Conservation (phyloP, 495 filamentous ascomycete species). For the Tuber microsphaerosporum region DNA sequence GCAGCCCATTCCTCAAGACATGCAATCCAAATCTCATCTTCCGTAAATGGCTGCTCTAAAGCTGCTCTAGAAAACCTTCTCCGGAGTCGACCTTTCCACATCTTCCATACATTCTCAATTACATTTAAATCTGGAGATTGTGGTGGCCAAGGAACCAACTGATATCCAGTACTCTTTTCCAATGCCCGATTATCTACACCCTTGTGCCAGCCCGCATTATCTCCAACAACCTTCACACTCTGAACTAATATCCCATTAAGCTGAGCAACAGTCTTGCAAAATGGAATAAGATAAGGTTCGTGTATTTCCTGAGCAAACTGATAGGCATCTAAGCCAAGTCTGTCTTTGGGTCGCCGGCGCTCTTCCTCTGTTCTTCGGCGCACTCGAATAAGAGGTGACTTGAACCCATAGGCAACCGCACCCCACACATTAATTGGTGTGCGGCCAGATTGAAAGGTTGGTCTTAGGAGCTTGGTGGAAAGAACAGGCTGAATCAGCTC, state of each 20-base stretch:
- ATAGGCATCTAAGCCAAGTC: neutral
- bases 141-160: neutral
- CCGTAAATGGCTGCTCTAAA: too few relatives aligned
- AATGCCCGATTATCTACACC: neutral
- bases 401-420: neutral
- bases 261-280: neutral
- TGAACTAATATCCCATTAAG: neutral
- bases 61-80: too few relatives aligned
- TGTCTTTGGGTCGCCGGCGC: rapidly evolving
- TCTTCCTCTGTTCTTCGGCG: neutral
- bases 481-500: neutral
- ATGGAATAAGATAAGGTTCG: neutral
- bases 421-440: neutral
- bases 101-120: neutral
- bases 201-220: neutral
- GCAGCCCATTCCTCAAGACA: too few relatives aligned
- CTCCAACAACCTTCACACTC: neutral
- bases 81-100: too few relatives aligned
- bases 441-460: neutral
- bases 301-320: neutral
- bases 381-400: neutral
- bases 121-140: neutral
- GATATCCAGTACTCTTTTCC: neutral
- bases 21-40: too few relatives aligned
- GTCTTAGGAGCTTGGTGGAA: neutral